A percentile compares a stretch with the other conserved stretches of the same genome.
These are phyloP conservation scores for Penicillium sp. DNA, from an alignment of 2,329 filamentous ascomycete species.

Conservation along the genomic window DNA sequence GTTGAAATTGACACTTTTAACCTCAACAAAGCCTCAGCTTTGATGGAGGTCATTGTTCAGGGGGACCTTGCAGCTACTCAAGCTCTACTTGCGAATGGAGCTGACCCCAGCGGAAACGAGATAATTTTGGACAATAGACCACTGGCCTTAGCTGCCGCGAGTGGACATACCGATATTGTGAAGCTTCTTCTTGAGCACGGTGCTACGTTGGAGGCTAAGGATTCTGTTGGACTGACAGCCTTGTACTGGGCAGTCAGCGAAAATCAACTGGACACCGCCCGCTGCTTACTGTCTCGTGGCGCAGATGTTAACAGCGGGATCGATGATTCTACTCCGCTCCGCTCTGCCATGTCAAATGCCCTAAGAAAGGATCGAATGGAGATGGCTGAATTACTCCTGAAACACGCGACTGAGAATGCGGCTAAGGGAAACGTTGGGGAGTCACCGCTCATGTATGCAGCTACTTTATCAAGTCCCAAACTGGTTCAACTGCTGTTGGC, in stretches of 20 bases:
- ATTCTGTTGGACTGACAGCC: too few species aligned
- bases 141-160: slow-evolving; percentile 10
- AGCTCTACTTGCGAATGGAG: slow-evolving; percentile 18
- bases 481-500: neutral
- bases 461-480: neutral
- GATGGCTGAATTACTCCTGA: slow-evolving; percentile 19
- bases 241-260: slow-evolving; percentile 4
- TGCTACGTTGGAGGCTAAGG: slow-evolving; percentile 4
- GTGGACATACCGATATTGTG: slow-evolving; percentile 9
- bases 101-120: slow-evolving; percentile 13
- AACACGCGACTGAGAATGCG: slow-evolving; percentile 16
- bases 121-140: slow-evolving; percentile 2
- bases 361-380: neutral
- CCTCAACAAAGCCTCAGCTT: slow-evolving; percentile 3
- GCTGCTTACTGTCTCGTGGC: neutral
- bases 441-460: slow-evolving; percentile 8
- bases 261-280: neutral
- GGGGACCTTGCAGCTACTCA: slow-evolving; percentile 6
- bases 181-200: slow-evolving; percentile 6
- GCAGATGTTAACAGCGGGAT: slow-evolving; percentile 3
- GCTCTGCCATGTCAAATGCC: neutral
- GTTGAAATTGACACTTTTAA: slow-evolving; percentile 17
- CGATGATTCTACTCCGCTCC: slow-evolving; percentile 6
- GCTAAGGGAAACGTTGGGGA: slow-evolving; percentile 9
- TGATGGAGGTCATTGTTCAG: slow-evolving; percentile 8